Percentiles rank a stretch among this genome's conserved stretches.
These are phyloP conservation scores for Ophiostoma sp. DNA, from an alignment of 2,329 filamentous ascomycete species.

Conservation along the genomic window DNA sequence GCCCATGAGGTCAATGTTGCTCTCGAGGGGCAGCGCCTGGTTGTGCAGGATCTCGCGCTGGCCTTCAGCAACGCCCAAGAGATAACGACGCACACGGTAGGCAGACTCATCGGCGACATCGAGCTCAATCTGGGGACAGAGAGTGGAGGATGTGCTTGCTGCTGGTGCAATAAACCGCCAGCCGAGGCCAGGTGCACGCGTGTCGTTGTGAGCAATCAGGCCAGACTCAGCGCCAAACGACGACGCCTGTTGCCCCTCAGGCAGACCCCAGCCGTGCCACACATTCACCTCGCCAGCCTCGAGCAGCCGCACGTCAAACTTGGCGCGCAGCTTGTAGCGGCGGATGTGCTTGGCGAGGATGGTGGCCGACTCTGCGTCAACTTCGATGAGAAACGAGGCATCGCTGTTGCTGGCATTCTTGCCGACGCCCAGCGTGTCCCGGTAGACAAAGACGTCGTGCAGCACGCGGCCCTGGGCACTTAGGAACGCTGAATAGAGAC, in stretches of 20 bases:
- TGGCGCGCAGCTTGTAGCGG: conserved; percentile 81
- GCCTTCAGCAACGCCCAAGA: conserved; percentile 82
- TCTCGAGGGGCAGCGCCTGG: conserved; percentile 78
- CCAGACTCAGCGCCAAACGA: neutral
- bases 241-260: neutral
- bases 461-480: conserved; percentile 82
- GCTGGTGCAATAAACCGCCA: conserved; percentile 45
- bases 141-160: neutral
- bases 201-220: conserved; percentile 49
- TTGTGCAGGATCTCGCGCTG: conserved; percentile 73
- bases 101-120: conserved; percentile 45
- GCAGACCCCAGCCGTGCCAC: conserved; percentile 73
- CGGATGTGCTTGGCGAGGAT: conserved; percentile 70
- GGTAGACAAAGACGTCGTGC: conserved; percentile 89
- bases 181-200: conserved; percentile 58
- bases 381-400: conserved; percentile 73
- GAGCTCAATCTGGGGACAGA: conserved; percentile 1
- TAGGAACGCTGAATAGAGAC: conserved; percentile 81
- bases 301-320: conserved; percentile 68
- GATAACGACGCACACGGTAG: conserved; percentile 76
- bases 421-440: conserved; percentile 43
- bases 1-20: conserved; percentile 81
- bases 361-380: conserved; percentile 67
- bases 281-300: conserved; percentile 65
- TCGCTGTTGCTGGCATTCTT: neutral